These are phyloP conservation scores for Trametes cubensis DNA, from an alignment of 768 basidiomycete species.

Conservation along the genomic window DNA sequence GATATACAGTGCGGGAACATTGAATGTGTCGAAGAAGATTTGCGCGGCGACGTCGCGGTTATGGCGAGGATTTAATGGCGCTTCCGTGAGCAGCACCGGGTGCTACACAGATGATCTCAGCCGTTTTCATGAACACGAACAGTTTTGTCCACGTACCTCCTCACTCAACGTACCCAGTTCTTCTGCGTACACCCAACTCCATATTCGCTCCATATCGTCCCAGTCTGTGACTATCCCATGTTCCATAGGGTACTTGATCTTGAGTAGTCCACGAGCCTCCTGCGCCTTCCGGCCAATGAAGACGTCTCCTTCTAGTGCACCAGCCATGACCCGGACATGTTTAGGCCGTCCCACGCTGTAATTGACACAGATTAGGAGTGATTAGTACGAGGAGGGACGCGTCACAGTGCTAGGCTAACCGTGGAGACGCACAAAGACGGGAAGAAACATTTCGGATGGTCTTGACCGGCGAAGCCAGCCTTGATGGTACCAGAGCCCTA, in stretches of 20 bases:
- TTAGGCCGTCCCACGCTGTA: conserved; percentile 92
- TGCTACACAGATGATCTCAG: conserved; percentile 57
- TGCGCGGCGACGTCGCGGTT: conserved; percentile 97
- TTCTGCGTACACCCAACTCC: conserved; percentile 97
- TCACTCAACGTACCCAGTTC: conserved; percentile 94
- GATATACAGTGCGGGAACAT: conserved; percentile 95
- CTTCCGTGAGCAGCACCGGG: conserved; percentile 95
- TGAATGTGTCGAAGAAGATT: conserved; percentile 99
- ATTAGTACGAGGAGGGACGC: conserved; percentile 19
- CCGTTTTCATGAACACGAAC: conserved; percentile 11
- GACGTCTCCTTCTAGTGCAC: conserved; percentile 92
- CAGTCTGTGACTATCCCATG: conserved; percentile 99
- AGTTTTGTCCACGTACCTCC: conserved; percentile 63
- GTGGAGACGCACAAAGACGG: conserved; percentile 87
- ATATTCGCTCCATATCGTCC: conserved; percentile 99
- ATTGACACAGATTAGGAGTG: conserved; percentile 9
- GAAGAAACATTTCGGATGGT: conserved; percentile 99
- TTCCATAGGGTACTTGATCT: conserved; percentile 99
- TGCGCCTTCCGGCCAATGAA: conserved; percentile 97
- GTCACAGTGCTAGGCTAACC: conserved; percentile 35
- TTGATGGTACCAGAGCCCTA: conserved; percentile 99
- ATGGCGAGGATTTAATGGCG: conserved; percentile 93
- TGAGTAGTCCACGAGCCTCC: conserved; percentile 91
- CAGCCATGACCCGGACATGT: conserved; percentile 97
- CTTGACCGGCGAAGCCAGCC: conserved; percentile 98